Base-by-base conservation (phyloP, 2,329 filamentous ascomycete species). In the Tolypocladium guangdongense region DNA sequence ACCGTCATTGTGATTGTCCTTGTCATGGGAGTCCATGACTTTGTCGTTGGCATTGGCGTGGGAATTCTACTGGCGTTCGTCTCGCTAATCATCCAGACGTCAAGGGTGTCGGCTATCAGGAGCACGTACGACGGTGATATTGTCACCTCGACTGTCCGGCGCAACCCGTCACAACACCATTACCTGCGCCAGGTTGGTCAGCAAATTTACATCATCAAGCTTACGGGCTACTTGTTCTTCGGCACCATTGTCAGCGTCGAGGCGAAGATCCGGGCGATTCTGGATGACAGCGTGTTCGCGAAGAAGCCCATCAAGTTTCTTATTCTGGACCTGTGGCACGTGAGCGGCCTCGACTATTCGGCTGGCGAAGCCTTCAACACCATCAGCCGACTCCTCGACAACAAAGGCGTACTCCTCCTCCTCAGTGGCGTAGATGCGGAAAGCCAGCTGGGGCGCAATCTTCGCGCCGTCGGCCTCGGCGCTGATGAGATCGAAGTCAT, bases 181-280 rank as follows among this genome's bases (percentile, higher is more conserved):
- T 99, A 93, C 64, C 75, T 99, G 4, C 84, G 85, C 56, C 81
- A 92, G 59, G 91, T 93, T 18, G 91, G 92, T 3, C 80, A 82
- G 35, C 93, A 99, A 66, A 93, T 95, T 36, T 87, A 88, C 55
- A 84, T 97, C 50, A 87, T 95, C 63, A 97, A 97, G 68, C 78
- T 99, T 18, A 86, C 88, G 0, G 92, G 93, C 0, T 97, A 92
- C 64, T 80, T 99, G n/a, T 99, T 99, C 75, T 99, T 99, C 61
- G 93, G 93, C 18, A 97, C 91, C 3, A 96, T 99, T 59, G 92
- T 96, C 52, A 90, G 89, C 49, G 92, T 99, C 0, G 93, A 99
- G 68, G 87, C 89, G 57, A 87, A 87, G 58, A 91, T 97, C 56
- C 82, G 91, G 24, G 82, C 78, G 4, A 73, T 97, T 35, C 84